phyloP scores from a whole-genome alignment of 2,329 filamentous ascomycete genomes.

The Apiospora marii region DNA sequence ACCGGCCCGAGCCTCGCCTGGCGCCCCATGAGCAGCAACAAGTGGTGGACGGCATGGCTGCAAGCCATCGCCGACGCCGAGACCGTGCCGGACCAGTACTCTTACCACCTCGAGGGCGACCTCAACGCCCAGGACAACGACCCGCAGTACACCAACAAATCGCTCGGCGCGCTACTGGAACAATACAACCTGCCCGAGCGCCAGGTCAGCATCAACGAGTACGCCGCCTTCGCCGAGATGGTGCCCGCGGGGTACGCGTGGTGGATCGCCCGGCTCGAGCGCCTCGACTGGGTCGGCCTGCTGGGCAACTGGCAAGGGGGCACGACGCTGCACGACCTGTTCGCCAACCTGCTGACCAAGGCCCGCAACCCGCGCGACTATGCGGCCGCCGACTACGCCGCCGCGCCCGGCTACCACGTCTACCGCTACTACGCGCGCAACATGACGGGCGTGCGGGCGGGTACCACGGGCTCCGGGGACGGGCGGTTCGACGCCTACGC shows the following conservation, averaged over 20 bases:
- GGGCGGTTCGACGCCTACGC: conserved; percentile 48
- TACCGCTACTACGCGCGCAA: conserved; percentile 56
- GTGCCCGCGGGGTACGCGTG: conserved; percentile 26
- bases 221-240: conserved; percentile 26
- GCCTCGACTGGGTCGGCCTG: conserved; percentile 24
- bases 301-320: conserved; percentile 27
- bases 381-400: conserved; percentile 29
- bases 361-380: conserved; percentile 22
- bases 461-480: conserved; percentile 45
- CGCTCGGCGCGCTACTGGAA: conserved; percentile 23
- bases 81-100: conserved; percentile 28
- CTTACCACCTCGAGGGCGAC: conserved; percentile 28
- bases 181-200: conserved; percentile 20
- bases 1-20: conserved; percentile 24
- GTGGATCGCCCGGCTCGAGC: conserved; percentile 27
- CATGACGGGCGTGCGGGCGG: conserved; percentile 51
- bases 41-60: conserved; percentile 28
- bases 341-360: conserved; percentile 28
- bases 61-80: conserved; percentile 25
- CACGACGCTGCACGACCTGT: conserved; percentile 25
- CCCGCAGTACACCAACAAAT: conserved; percentile 28
- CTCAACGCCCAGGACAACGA: conserved; percentile 23
- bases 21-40: conserved; percentile 25
- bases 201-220: conserved; percentile 28
- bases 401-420: conserved; percentile 49